Evolutionary conservation across 164 flowering plant genomes (phyloP), one percentile per base, ranked within the genome.

Genomic region (Tetracentron sinense): DNA sequence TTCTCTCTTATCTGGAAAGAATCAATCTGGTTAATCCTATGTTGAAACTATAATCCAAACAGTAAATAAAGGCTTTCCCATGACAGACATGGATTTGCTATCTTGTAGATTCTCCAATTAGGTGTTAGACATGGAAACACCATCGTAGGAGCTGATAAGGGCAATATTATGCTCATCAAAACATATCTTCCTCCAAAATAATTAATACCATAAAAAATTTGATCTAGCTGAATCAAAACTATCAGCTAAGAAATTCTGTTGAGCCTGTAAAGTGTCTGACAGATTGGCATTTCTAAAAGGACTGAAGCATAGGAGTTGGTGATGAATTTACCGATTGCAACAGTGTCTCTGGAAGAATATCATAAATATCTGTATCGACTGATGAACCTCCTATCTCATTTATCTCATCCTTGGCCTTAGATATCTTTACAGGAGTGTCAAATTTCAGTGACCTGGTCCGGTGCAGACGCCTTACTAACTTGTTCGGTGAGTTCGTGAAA

Each of bases 1-100:
- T 83, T 82, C 50, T 86, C 91, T 66, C 71, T 68, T 44, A 94
- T 77, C 97, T 94, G 83, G 68, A 74, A 63, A 61, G 5, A 51
- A 23, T 4, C 28, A 46, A 52, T 10, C 12, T 14, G 35, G 65
- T 66, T 58, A 66, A 11, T 53, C 7, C 27, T 22, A 8, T 8
- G 11, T 20, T 42, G 2, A 57, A 16, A 38, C 27, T 38, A 57
- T 35, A 8, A 11, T 11, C 20, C 12, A 6, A 7, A n/a, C n/a
- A 12, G 16, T 6, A 42, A 16, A n/a, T 22, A 14, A 12, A 52
- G 0, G 29, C 29, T 20, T 52, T 23, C 16, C 14, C 55, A 47
- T 23, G 29, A 20, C 15, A 23, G 3, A 16, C 23, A 60, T 20
- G 29, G 10, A 54, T 26, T 21, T 22, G n/a, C n/a, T n/a, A n/a